Evolutionary conservation across 2,329 filamentous ascomycete species (phyloP).

Genomic region (Zymoseptoria tritici): DNA sequence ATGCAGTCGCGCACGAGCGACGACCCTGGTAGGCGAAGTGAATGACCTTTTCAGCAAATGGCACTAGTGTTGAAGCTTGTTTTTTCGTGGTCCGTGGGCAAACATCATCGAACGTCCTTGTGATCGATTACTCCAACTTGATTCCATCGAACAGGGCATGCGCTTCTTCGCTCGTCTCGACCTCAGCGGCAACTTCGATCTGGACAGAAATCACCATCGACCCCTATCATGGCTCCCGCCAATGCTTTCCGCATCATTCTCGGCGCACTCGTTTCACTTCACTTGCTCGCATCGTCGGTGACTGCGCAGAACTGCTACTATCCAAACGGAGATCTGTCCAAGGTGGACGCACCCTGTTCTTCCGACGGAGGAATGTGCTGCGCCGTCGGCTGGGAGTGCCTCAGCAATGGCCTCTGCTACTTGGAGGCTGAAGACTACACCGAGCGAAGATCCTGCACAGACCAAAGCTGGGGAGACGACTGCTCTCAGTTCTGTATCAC

Average conservation of each 20-base stretch:
- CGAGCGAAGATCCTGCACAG: slow-evolving; percentile 30
- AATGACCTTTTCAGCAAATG: neutral
- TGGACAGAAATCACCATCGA: neutral
- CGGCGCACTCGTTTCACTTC: slow-evolving; percentile 5
- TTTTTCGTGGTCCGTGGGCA: neutral
- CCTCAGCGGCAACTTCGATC: neutral
- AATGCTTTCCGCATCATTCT: slow-evolving; percentile 1
- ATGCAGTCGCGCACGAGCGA: slow-evolving; percentile 1
- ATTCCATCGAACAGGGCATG: neutral
- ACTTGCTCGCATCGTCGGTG: slow-evolving; percentile 4
- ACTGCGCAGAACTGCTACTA: slow-evolving; percentile 30
- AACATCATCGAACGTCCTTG: neutral
- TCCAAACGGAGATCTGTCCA: slow-evolving; percentile 26
- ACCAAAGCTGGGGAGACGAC: slow-evolving; percentile 23
- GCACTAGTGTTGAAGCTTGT: neutral
- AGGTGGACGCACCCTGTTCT: slow-evolving; percentile 21
- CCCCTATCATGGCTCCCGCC: neutral
- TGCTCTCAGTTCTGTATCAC: slow-evolving; percentile 25
- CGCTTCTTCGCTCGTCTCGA: neutral
- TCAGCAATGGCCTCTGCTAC: slow-evolving; percentile 30
- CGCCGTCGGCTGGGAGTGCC: slow-evolving; percentile 29
- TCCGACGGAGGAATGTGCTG: slow-evolving; percentile 27
- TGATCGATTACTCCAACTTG: neutral
- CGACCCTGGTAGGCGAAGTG: neutral
- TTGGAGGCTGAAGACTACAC: slow-evolving; percentile 18